A percentile compares a stretch with the other conserved stretches of the same genome.
These are phyloP conservation scores for Hypericum androsaemum DNA, from an alignment of 345 rosid genomes.

Conservation along the genomic window DNA sequence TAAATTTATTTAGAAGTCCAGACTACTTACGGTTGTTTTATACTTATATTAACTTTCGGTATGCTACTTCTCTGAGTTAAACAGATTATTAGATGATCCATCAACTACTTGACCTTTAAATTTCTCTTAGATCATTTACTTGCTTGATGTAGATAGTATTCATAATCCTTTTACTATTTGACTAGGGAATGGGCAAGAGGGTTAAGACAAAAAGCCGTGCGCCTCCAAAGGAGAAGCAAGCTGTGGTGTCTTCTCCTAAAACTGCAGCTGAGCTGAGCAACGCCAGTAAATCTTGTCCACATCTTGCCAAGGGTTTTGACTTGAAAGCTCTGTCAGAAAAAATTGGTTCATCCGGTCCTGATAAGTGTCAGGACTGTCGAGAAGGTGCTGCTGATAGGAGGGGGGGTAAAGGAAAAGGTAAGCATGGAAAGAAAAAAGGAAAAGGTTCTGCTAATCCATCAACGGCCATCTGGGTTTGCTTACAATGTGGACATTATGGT, in stretches of 20 bases:
- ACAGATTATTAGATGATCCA: too few relatives aligned
- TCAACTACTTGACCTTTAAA: too few relatives aligned
- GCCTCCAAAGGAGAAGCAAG: conserved; percentile 45
- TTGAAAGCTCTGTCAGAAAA: conserved; percentile 46
- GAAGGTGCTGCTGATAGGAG: conserved; percentile 49
- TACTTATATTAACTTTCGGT: too few relatives aligned
- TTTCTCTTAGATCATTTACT: too few relatives aligned
- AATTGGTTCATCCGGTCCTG: conserved; percentile 36
- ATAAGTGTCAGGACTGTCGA: conserved; percentile 71
- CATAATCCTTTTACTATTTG: conserved; percentile 13
- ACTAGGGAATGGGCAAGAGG: conserved; percentile 75
- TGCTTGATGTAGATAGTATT: conserved; percentile 5
- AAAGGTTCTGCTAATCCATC: conserved; percentile 30
- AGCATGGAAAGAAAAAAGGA: conserved; percentile 57
- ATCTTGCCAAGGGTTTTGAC: conserved; percentile 52
- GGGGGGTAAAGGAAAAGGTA: conserved; percentile 58
- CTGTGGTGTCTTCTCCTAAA: conserved; percentile 22
- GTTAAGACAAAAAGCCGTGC: conserved; percentile 62
- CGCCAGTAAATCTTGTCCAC: conserved; percentile 36
- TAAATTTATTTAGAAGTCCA: too few relatives aligned
- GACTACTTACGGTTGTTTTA: too few relatives aligned
- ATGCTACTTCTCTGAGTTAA: too few relatives aligned
- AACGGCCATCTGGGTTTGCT: conserved; percentile 83
- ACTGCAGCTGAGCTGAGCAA: conserved; percentile 25
- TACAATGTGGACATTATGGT: conserved; percentile 77